Conservation (phyloP, 1,284 basidiomycete genomes). For the Pholiota adiposa region DNA sequence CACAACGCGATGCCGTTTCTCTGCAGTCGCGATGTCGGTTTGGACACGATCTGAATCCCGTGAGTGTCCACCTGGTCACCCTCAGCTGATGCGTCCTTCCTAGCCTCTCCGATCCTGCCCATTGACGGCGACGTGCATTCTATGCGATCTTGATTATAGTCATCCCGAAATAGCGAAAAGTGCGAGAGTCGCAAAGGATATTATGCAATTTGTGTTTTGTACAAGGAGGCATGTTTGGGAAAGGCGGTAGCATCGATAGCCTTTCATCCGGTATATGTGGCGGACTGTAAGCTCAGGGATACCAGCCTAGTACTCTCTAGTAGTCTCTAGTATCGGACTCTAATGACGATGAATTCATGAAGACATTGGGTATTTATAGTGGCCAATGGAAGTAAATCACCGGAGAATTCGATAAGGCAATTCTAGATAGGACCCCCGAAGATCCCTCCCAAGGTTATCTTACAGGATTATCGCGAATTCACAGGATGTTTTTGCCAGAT, state of each 20-base stretch:
- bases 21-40: not conserved
- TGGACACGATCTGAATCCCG: not conserved
- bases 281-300: not conserved
- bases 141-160: not conserved
- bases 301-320: not conserved
- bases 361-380: not conserved
- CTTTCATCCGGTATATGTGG: not conserved
- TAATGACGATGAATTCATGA: no score
- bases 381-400: not conserved
- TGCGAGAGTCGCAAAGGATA: not conserved
- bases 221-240: not conserved
- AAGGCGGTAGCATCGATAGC: not conserved
- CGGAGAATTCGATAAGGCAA: not conserved
- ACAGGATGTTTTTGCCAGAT: no score
- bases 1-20: not conserved
- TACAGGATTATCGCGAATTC: no score
- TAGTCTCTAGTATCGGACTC: not conserved
- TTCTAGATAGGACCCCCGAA: not conserved
- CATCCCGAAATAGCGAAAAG: not conserved
- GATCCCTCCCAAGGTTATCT: no score
- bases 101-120: not conserved
- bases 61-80: not conserved
- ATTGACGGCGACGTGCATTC: not conserved
- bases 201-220: not conserved
- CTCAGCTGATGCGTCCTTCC: not conserved